Evolutionary conservation across 768 basidiomycete genomes (phyloP).

Genomic region (Rhodotorula graminis): DNA sequence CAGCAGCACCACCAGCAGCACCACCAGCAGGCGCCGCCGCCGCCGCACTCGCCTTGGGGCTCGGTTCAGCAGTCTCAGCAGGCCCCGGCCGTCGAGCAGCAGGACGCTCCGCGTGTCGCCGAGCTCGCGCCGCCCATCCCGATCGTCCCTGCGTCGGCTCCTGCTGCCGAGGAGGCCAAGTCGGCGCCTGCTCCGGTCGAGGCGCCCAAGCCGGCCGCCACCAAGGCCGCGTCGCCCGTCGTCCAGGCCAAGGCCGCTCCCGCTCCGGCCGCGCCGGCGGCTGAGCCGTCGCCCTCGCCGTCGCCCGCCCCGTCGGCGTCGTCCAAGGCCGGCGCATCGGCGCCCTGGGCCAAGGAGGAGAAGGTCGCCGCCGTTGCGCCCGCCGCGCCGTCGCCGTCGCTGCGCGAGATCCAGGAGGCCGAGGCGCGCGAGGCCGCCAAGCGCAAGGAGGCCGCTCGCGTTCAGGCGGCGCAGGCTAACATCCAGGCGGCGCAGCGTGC

Average conservation of each 20-base stretch:
- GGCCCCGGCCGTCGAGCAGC: conserved; percentile 8
- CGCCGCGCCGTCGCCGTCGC: conserved; percentile 52
- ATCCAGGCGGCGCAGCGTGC: conserved; percentile 39
- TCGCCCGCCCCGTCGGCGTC: neutral
- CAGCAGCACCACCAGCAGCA: conserved; percentile 14
- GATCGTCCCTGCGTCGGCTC: neutral
- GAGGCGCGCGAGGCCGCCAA: conserved; percentile 74
- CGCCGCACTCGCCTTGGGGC: neutral
- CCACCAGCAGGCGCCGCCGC: too few species aligned
- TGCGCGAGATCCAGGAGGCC: conserved; percentile 92
- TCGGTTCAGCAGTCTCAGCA: neutral
- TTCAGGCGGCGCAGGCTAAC: conserved; percentile 53
- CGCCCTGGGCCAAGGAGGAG: conserved; percentile 47
- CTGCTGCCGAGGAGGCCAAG: conserved; percentile 15
- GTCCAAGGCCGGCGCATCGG: conserved; percentile 55
- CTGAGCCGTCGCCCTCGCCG: conserved; percentile 2
- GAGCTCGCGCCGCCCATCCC: neutral
- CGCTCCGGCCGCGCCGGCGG: conserved; percentile 2
- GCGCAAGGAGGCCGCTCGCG: conserved; percentile 68
- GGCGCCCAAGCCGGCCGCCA: neutral
- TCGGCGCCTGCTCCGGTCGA: neutral
- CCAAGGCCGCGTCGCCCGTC: neutral
- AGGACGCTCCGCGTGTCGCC: conserved; percentile 9
- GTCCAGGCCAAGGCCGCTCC: neutral
- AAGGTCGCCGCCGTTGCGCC: conserved; percentile 10